Evolutionary conservation across 495 filamentous ascomycete genomes (phyloP), one percentile per base, ranked within the genome.

Genomic region (Melanomma pulvis-pyrius): DNA sequence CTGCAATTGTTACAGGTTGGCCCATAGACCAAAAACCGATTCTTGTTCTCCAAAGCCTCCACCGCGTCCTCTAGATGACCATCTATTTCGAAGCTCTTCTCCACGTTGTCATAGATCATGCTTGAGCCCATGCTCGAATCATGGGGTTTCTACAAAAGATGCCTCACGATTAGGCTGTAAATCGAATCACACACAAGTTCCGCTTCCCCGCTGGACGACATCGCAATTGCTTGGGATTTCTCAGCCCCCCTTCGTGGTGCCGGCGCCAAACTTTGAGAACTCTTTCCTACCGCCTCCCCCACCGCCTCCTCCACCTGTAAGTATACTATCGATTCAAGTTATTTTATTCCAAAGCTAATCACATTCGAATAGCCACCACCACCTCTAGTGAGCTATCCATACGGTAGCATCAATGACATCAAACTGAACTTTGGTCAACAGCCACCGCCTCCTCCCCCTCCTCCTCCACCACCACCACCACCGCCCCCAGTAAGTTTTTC

Each of bases 381-480:
- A 32, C 62, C 62, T 51, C 54, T 39, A 46, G 47, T 30, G n/a
- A 54, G 17, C 51, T 21, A 13, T 34, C 30, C 30, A 34, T 12
- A 12, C 4, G 5, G 30, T 5, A 34, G 12, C 12, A 34, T 34
- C 12, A 34, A 4, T 12, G 12, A 34, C 30, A 5, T 4, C 12
- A 15, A 34, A 56, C 32, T 58, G 21, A 48, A 22, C 21, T 48
- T 30, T 61, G 12, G 32, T 9, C 17, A 32, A 50, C 26, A 36
- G 49, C 61, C 61, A 21, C 61, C 61, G 15, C 61, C 61, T 15
- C 61, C 61, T 24, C 61, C 61, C n/a, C 61, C 61, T 17, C 52
- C 52, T 8, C 61, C 52, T 30, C 61, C 61, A 19, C 50, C 51
- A 11, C 47, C 47, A 7, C 44, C 54, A 5, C 54, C 54, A 19